Evolutionary conservation across 345 rosid species (phyloP), one percentile per base, ranked within the genome.

Genomic region (Tarenaya hassleriana): DNA sequence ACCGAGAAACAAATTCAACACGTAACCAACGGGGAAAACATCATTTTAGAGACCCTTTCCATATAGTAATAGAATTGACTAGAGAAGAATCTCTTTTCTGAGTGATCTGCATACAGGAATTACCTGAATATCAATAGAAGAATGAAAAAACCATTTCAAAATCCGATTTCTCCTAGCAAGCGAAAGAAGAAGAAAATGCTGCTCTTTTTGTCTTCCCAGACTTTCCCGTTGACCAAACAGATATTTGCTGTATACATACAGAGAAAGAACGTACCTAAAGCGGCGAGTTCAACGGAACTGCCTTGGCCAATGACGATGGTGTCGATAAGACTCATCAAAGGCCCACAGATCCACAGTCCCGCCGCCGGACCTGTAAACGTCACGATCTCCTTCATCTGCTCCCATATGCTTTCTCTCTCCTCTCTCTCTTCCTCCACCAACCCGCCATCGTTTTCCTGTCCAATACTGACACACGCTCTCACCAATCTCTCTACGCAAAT

Each of bases 271-370:
- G 20, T 63, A 91, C 96, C 98, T 59, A 91, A 75, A 58, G 98
- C 98, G 17, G 96, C 96, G 42, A 86, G 95, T 71, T 90, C 96
- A 35, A 78, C 31, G 18, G 86, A 90, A 70, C 98, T 91, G 59
- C 88, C 83, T 54, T 87, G 96, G 44, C 96, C 96, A 27, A 91
- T 67, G 20, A 91, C 95, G 1, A 75, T 96, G 10, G 98, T 87
- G 57, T 86, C 91, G 38, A 84, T 87, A 41, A 91, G 87, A 73
- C 98, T 90, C 98, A 90, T 90, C 74, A 90, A 71, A 8, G 98
- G 96, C 41, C 92, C 92, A 61, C 95, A 90, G 41, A 86, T 55
- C 98, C 96, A 86, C 58, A 90, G 74, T 27, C 87, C 98, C 21
- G 86, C 69, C 15, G 98, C 98, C 0, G 98, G 98, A 45, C 86